Evolutionary conservation across 169 alveolate genomes (phyloP), one percentile per base, ranked within the genome.

Genomic region (Eimeria tenella): DNA sequence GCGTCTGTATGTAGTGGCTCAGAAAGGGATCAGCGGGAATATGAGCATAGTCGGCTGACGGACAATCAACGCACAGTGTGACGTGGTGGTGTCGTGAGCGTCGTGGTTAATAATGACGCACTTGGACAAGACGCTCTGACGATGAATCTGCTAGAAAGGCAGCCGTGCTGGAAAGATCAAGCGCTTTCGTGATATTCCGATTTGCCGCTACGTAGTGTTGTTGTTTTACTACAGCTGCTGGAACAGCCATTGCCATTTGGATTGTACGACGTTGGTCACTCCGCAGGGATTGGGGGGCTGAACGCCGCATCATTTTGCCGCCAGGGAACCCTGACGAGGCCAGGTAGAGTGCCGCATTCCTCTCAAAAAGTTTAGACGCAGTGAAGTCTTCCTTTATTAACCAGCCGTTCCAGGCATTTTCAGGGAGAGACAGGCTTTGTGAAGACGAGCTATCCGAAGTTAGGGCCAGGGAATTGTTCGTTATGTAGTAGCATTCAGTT

Each of bases 191-290:
- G 21, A 92, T 92, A 50, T 92, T 92, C 53, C 62, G 58, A 81
- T 82, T 86, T 53, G 77, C 89, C 71, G 86, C 31, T 74, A 55
- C 68, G 77, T 92, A 92, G 68, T 92, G 95, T 8, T 75, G 75
- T 53, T 92, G 95, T 68, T 92, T 92, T 56, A 92, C 75, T 63
- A 92, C 87, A 63, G 95, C 95, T 13, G 95, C 95, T 15, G 95
- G 95, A 5, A 63, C 79, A 21, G 81, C 50, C 92, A 84, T 84
- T 10, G 81, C 81, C 15, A 31, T 50, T n/a, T 84, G 81, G 53
- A 60, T 23, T 13, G 92, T 62, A 19, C 79, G 63, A 11, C 81
- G 10, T 5, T n/a, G 81, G 31, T 84, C 81, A n/a, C 15, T 84
- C 13, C 68, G 92, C 19, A 25, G 60, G 81, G 62, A 63, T 60